Base-by-base conservation (phyloP, 306 rosid genomes). In the Trifolium subterraneum region DNA sequence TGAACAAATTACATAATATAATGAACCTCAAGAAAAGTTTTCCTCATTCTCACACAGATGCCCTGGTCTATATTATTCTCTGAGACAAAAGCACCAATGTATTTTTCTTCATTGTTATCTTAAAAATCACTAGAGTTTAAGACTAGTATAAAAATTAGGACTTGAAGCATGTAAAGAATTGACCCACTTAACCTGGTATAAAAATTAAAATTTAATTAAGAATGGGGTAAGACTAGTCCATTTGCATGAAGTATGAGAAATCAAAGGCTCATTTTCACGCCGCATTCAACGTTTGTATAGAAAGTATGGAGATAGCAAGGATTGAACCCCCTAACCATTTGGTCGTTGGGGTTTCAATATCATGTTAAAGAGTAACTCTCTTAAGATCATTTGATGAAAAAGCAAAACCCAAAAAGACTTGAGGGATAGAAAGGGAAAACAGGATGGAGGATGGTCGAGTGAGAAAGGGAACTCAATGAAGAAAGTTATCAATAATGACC, bases 61-160 rank as follows among this genome's bases (percentile, higher is more conserved):
- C 64, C 64, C 18, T 60, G 52, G 48, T 72, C 48, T 60, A 68
- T 77, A 59, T 15, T 13, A 68, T 52, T 68, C 61, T 64, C 16
- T 5, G 50, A 23, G 68, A 77, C 68, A 67, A 60, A 23, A 51
- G 25, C 31, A 27, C 42, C 68, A 51, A 61, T 38, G 20, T 20
- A 59, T 10, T 64, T 15, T 44, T 68, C 69, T 58, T 70, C 14
- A n/a, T 19, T 48, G 19, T 25, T 52, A 51, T 29, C 68, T n/a
- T 51, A 48, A 75, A 56, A 42, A 56, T 56, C 74, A 64, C 38
- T 56, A 23, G 36, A 75, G 11, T 12, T 10, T n/a, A n/a, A n/a
- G n/a, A n/a, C n/a, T n/a, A n/a, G n/a, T n/a, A n/a, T n/a, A n/a
- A n/a, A n/a, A n/a, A n/a, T 47, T 47, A 31, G 62, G 48, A 25